These are phyloP conservation scores for Pochonia chlamydosporia DNA, from an alignment of 2,329 filamentous ascomycete genomes.

Conservation along the genomic window DNA sequence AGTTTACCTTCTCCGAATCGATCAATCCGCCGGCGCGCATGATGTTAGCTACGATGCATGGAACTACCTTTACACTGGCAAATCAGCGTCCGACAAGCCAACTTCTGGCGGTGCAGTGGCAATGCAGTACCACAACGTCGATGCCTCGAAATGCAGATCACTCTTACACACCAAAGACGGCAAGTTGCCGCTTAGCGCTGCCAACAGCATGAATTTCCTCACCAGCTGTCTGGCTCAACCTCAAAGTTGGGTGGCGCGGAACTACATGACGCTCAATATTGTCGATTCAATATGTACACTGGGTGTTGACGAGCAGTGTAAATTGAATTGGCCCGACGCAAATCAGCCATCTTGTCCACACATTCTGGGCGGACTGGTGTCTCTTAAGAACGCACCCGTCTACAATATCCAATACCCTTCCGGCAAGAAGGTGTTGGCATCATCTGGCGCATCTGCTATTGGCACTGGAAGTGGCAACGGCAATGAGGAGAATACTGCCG, in stretches of 20 bases:
- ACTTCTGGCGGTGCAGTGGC: slow-evolving; percentile 39
- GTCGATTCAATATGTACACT: slow-evolving; percentile 40
- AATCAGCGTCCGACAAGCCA: slow-evolving; percentile 39
- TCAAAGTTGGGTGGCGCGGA: slow-evolving; percentile 40
- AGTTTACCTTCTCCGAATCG: slow-evolving; percentile 54
- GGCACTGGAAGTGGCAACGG: not conserved
- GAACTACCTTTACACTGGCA: slow-evolving; percentile 50
- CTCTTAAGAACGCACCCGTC: slow-evolving; percentile 33
- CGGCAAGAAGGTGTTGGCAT: slow-evolving; percentile 34
- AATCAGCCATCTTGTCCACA: slow-evolving; percentile 41
- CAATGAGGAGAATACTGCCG: not conserved
- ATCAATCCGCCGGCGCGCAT: slow-evolving; percentile 50
- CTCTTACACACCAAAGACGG: slow-evolving; percentile 39
- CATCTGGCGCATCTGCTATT: slow-evolving; percentile 6
- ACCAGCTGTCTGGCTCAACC: slow-evolving; percentile 34
- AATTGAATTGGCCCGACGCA: slow-evolving; percentile 33
- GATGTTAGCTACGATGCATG: slow-evolving; percentile 58
- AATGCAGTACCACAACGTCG: slow-evolving; percentile 41
- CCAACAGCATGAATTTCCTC: slow-evolving; percentile 50
- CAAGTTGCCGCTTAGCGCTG: slow-evolving; percentile 37
- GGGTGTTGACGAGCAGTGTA: slow-evolving; percentile 41
- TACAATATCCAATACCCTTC: slow-evolving; percentile 42
- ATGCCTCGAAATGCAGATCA: slow-evolving; percentile 37
- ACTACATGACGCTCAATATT: slow-evolving; percentile 47
- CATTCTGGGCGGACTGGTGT: slow-evolving; percentile 30